Percentiles rank a stretch among this genome's conserved stretches.
Evolutionary conservation across 106 monocot genomes (phyloP).

Genomic region (Dendrobium officinale): DNA sequence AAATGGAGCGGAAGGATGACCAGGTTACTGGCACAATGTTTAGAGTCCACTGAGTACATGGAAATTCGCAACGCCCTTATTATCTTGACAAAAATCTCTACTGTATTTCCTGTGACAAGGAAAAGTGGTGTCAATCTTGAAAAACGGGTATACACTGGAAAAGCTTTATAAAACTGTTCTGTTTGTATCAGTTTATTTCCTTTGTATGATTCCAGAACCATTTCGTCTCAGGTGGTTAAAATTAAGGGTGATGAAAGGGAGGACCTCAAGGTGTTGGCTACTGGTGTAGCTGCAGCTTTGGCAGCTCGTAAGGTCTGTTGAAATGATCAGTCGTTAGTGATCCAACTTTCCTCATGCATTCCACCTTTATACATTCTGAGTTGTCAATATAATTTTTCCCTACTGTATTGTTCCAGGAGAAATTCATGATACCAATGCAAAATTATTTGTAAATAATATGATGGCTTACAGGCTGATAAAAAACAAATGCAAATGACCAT

Average conservation of each 20-base stretch:
- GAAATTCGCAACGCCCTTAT: constrained; percentile 96
- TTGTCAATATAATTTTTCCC: neutral
- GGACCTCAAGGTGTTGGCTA: constrained; percentile 94
- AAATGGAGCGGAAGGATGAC: constrained; percentile 93
- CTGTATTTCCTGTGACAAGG: constrained; percentile 84
- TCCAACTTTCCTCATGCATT: neutral
- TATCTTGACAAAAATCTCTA: constrained; percentile 86
- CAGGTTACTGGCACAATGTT: constrained; percentile 70
- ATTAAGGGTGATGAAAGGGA: constrained; percentile 93
- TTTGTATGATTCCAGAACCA: neutral
- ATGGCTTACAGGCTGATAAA: neutral
- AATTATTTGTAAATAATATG: too few species aligned
- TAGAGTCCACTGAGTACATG: constrained; percentile 92
- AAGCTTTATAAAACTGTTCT: neutral
- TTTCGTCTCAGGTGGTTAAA: constrained; percentile 58
- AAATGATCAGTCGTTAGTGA: neutral
- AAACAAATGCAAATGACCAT: neutral
- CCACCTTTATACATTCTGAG: neutral
- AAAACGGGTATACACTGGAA: constrained; percentile 55
- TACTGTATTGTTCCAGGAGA: neutral
- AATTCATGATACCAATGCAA: neutral
- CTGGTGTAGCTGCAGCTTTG: constrained; percentile 92
- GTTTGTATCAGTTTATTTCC: neutral
- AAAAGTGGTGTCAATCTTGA: constrained; percentile 90
- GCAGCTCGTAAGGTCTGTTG: constrained; percentile 87